Evolutionary conservation across 2,329 filamentous ascomycete genomes (phyloP).

Genomic region (Ilyonectria destructans): DNA sequence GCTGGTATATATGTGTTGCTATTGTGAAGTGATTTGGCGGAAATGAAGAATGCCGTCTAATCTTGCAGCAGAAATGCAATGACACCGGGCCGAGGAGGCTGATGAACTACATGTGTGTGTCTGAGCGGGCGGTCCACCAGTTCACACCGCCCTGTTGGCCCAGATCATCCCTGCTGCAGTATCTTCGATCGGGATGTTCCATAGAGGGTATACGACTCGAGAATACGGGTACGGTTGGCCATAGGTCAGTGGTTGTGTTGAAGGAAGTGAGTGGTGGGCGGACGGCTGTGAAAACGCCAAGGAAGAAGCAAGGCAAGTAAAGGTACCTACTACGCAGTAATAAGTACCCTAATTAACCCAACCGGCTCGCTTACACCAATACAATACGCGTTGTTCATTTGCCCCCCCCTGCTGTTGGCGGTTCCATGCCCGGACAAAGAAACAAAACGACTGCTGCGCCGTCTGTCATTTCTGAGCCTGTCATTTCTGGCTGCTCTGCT

Average conservation of each 20-base stretch:
- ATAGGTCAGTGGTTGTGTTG: neutral
- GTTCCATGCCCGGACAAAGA: slow-evolving; percentile 6
- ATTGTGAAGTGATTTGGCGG: neutral
- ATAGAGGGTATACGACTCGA: neutral
- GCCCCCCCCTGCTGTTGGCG: neutral
- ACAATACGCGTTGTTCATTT: neutral
- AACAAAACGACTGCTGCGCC: neutral
- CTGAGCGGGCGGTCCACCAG: neutral
- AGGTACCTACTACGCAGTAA: neutral
- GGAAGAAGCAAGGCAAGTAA: neutral
- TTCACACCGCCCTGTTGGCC: neutral
- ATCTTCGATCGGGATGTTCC: neutral
- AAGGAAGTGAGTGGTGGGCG: too few species aligned
- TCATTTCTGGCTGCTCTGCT: neutral
- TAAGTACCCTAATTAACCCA: neutral
- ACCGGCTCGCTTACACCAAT: neutral
- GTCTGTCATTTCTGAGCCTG: neutral
- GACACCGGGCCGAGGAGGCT: neutral
- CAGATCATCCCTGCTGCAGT: neutral
- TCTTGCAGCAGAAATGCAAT: neutral
- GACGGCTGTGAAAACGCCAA: too few species aligned
- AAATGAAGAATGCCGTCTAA: neutral
- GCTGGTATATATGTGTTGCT: neutral
- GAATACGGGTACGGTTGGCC: neutral
- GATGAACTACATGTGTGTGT: neutral